Conservation (phyloP, 768 basidiomycete species). For the Leccinum subtestaceum region DNA sequence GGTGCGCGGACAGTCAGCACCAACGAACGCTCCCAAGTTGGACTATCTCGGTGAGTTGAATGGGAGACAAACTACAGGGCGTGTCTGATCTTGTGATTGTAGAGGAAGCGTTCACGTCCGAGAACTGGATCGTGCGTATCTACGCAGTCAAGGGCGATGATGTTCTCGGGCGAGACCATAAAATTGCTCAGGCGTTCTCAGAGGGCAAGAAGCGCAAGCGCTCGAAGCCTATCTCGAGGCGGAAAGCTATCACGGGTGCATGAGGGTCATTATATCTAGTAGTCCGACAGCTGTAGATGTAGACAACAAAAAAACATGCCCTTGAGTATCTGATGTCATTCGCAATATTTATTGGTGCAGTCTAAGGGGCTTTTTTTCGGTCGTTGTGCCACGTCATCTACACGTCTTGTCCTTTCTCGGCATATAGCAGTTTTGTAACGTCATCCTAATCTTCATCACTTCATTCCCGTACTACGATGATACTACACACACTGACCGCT, state of each 20-base stretch:
- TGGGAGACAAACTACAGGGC: background rate
- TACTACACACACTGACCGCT: conserved; percentile 17
- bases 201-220: conserved; percentile 90
- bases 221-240: conserved; percentile 61
- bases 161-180: conserved; percentile 82
- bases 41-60: conserved; percentile 76
- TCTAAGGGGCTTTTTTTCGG: conserved; percentile 8
- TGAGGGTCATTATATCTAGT: conserved; percentile 6
- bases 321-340: background rate
- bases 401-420: background rate
- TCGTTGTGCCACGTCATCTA: conserved; percentile 15
- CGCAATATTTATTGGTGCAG: too few species aligned
- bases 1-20: conserved; percentile 84
- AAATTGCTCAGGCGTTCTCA: conserved; percentile 80
- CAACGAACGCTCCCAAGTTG: conserved; percentile 71
- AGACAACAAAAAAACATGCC: background rate
- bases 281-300: background rate
- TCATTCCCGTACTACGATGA: conserved; percentile 21
- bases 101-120: conserved; percentile 98
- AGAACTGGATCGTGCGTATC: conserved; percentile 99
- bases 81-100: background rate
- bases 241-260: conserved; percentile 40
- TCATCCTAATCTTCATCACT: background rate
- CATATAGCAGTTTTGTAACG: background rate
- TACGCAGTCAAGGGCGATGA: conserved; percentile 96